These are phyloP conservation scores for Neurospora hispaniola DNA, from an alignment of 495 filamentous ascomycete genomes.

Conservation along the genomic window DNA sequence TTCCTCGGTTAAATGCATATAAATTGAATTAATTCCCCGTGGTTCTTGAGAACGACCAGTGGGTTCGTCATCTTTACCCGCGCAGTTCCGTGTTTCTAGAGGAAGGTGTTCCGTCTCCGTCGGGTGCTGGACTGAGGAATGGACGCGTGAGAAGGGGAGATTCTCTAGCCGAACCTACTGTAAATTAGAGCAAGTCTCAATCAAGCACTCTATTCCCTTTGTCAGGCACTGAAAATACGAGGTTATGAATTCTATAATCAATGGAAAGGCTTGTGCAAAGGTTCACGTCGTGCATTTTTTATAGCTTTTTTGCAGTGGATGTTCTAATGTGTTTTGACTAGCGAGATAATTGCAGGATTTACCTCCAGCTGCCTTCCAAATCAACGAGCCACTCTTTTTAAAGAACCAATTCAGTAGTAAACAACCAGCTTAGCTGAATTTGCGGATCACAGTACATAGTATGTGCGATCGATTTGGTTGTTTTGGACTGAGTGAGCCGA, in stretches of 20 bases:
- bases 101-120: constrained; percentile 23
- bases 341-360: background rate
- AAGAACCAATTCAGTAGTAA: background rate
- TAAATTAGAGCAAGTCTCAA: constrained; percentile 39
- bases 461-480: background rate
- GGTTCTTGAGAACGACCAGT: constrained; percentile 17
- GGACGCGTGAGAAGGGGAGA: constrained; percentile 27
- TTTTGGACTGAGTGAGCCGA: background rate
- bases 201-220: constrained; percentile 44
- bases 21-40: constrained; percentile 20
- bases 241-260: background rate
- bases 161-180: constrained; percentile 32
- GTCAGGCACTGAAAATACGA: constrained; percentile 9
- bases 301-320: background rate
- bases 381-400: background rate
- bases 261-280: background rate
- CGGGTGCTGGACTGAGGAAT: constrained; percentile 32
- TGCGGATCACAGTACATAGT: background rate
- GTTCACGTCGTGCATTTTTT: background rate
- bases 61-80: constrained; percentile 39
- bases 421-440: background rate
- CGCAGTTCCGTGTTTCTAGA: constrained; percentile 36
- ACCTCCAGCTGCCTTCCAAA: background rate
- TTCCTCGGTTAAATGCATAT: constrained; percentile 47
- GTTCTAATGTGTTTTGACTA: background rate